Base-by-base conservation (phyloP, 2,329 filamentous ascomycete species). In the Ophiognomonia clavigignenti-juglandacearum region DNA sequence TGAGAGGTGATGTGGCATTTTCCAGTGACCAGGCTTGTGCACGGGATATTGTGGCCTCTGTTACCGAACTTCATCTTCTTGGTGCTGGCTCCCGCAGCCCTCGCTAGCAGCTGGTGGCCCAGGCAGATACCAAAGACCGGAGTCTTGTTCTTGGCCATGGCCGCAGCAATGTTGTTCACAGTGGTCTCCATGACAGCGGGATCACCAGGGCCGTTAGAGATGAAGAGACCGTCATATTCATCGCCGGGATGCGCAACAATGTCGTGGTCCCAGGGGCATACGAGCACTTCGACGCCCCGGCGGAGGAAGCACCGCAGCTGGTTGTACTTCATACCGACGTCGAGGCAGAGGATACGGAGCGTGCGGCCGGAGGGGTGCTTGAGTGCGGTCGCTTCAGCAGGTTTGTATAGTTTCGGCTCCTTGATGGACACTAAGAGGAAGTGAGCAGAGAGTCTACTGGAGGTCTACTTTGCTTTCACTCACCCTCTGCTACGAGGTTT, bases 41-140 rank as follows among this genome's bases (percentile, higher is more conserved):
- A 96, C 37, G 93, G 93, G 61, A 98, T 97, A 72, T 98, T 98
- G 75, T 95, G 89, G 36, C 92, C 93, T 61, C 93, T 88, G 73
- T 98, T 98, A 72, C 93, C 93, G 61, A 96, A 98, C 78, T 97
- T 97, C 89, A 98, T 95, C 77, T 98, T 98, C 61, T 78, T 69
- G 0, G 93, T 97, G 39, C 76, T 76, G 39, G 91, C 92, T 46
- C 92, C 92, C 26, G 90, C 83, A 48, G 92, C 90, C 58, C 90
- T 81, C 45, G 92, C 90, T 43, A 97, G 82, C 57, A 97, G 77
- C 70, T 97, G 92, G 66, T 97, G 92, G 48, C 92, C 92, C 58
- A 97, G 72, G 73, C 92, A 97, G 63, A 97, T 97, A 73, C 92
- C 92, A 57, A 97, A 96, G 53, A 97, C 85, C 6, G 92, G 92